Evolutionary conservation across 2,329 filamentous ascomycete genomes (phyloP).

Genomic region (Gremmenia infestans): DNA sequence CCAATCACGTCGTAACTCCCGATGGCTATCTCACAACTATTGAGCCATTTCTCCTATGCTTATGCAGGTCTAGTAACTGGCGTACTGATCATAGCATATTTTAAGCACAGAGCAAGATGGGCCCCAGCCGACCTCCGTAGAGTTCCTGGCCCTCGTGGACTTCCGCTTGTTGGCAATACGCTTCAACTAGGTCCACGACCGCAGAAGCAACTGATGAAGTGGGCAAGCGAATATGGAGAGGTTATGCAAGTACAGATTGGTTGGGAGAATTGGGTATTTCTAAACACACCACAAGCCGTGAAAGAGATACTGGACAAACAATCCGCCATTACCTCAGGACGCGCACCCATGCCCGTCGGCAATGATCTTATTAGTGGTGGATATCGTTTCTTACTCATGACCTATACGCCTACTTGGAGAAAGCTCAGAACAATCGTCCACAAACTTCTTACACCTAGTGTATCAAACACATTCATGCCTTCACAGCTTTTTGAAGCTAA

Average conservation of each 20-base stretch:
- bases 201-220: constrained; percentile 18
- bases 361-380: constrained; percentile 37
- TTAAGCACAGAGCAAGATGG: not conserved
- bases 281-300: constrained; percentile 40
- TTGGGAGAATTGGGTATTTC: constrained; percentile 41
- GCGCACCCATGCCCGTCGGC: constrained; percentile 35
- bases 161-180: constrained; percentile 13
- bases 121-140: not conserved
- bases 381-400: constrained; percentile 37
- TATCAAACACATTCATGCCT: constrained; percentile 37
- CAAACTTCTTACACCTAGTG: constrained; percentile 33
- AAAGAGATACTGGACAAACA: constrained; percentile 41
- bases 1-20: not conserved
- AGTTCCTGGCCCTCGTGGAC: constrained; percentile 12
- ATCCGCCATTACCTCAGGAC: constrained; percentile 33
- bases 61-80: not conserved
- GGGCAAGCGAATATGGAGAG: constrained; percentile 41
- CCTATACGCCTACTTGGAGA: constrained; percentile 38
- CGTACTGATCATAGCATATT: not conserved
- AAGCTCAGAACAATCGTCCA: constrained; percentile 36
- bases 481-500: constrained; percentile 42
- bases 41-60: not conserved
- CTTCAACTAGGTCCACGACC: constrained; percentile 1
- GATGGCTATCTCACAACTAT: not conserved
- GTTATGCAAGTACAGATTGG: constrained; percentile 40